phyloP scores from a whole-genome alignment of 441 rosid genomes.

The Euphorbia schlechtendalii region DNA sequence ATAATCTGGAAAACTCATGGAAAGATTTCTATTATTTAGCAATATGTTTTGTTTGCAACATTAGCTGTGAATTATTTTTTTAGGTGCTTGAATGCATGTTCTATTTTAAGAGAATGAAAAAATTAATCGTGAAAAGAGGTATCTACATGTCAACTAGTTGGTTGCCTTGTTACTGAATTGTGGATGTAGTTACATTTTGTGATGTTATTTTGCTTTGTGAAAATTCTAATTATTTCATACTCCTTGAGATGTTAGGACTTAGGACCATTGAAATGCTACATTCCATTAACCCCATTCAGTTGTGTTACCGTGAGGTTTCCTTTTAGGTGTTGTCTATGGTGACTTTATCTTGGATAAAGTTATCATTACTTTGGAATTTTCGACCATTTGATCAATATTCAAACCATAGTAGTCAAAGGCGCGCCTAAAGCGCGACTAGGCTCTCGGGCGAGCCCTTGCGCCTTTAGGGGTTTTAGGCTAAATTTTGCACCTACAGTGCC shows the following conservation, averaged over 20 bases:
- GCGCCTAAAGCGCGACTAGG: too few relatives aligned
- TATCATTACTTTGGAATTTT: too few relatives aligned
- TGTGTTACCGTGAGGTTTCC: not conserved
- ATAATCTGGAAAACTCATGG: not conserved
- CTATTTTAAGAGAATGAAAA: not conserved
- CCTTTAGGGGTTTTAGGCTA: too few relatives aligned
- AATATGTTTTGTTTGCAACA: not conserved
- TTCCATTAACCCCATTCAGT: not conserved
- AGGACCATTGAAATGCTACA: not conserved
- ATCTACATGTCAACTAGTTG: not conserved
- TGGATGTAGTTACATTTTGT: not conserved
- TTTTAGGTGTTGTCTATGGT: too few relatives aligned
- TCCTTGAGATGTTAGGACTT: not conserved
- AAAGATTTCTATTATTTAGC: not conserved
- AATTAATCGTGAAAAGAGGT: too few relatives aligned
- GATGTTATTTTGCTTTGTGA: not conserved
- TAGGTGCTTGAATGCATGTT: not conserved
- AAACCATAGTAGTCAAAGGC: too few relatives aligned
- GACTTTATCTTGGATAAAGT: too few relatives aligned
- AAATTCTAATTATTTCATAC: not conserved
- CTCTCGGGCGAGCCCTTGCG: too few relatives aligned
- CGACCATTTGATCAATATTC: too few relatives aligned
- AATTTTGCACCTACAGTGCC: too few relatives aligned
- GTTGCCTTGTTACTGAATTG: not conserved
- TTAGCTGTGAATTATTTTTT: not conserved